Base-by-base conservation (phyloP, 2,329 filamentous ascomycete species). In the Diplodia scrobiculata region DNA sequence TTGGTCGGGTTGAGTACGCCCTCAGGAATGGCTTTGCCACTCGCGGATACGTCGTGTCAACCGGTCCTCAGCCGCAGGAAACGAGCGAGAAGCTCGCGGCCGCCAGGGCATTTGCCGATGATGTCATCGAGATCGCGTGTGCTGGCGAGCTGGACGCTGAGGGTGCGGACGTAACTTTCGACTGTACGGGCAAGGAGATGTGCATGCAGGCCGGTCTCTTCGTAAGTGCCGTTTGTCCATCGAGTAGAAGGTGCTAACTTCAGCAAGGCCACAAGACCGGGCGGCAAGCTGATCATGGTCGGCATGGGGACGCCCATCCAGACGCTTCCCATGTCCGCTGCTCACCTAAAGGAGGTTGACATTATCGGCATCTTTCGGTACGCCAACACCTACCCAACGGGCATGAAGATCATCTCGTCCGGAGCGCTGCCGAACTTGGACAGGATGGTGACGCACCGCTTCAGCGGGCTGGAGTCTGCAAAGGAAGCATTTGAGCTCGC, bases 281-380 rank as follows among this genome's bases (percentile, higher is more conserved):
- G 84, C 13, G 83, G 83, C 2, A 80, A 82, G 53, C 74, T 85
- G 36, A 77, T 84, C 60, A 83, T 84, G 75, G 82, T 86, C 48
- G 84, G 84, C 6, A 86, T 86, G 84, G 84, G 84, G 0, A 83
- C 83, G 14, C 83, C 83, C 2, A 77, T 83, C 21, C 83, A 84
- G 70, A 84, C 82, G 4, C 73, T 85, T 5, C 84, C 82, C 2
- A 79, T 85, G 70, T 83, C 82, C 6, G 81, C 82, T 1, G 82
- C 84, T n/a, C 83, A 84, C 34, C 70, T 85, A 68, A 79, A 83
- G 38, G 84, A 86, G 72, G 82, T 86, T 6, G 84, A 86, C 71
- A 80, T 86, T 51, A 80, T 85, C 58, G 84, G 84, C n/a, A 83
- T 85, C 6, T 84, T 85, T 73, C 77, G 84, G 52, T 86, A 86